These are phyloP conservation scores for Xylaria hypoxylon DNA, from an alignment of 2,329 filamentous ascomycete species.

Conservation along the genomic window DNA sequence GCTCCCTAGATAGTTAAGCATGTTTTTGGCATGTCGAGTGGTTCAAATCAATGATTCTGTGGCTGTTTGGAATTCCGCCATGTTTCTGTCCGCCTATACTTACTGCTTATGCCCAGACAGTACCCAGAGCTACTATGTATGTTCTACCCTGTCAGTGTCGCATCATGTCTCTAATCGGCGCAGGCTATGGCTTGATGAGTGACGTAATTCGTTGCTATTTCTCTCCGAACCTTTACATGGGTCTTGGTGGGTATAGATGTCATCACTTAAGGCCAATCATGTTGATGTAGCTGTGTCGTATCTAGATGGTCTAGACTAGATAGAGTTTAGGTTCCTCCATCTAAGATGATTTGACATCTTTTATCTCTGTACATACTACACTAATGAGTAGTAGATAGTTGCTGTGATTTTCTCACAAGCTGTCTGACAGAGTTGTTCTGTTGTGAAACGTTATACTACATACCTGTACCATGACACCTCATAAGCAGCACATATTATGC, in stretches of 20 bases:
- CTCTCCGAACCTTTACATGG: neutral
- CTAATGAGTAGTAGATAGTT: too few relatives aligned
- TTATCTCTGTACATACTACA: too few relatives aligned
- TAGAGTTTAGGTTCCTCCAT: neutral
- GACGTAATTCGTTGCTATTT: neutral
- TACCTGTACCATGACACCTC: neutral
- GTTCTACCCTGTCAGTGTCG: too few relatives aligned
- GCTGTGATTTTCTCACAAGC: too few relatives aligned
- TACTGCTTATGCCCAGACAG: too few relatives aligned
- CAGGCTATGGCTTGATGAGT: constrained; percentile 2
- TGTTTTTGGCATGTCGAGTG: neutral
- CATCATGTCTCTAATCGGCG: too few relatives aligned
- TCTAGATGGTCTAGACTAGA: too few relatives aligned
- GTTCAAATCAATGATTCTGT: too few relatives aligned
- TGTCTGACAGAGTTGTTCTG: neutral
- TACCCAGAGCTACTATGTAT: too few relatives aligned
- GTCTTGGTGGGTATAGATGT: neutral
- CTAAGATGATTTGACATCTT: neutral
- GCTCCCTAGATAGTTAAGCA: neutral
- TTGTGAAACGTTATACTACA: neutral
- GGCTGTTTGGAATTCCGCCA: too few relatives aligned
- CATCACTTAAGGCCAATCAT: neutral
- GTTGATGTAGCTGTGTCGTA: neutral
- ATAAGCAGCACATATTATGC: neutral
- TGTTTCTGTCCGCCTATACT: too few relatives aligned